These are phyloP conservation scores for Gentiana dahurica DNA, from an alignment of 257 asterid species.

Conservation along the genomic window DNA sequence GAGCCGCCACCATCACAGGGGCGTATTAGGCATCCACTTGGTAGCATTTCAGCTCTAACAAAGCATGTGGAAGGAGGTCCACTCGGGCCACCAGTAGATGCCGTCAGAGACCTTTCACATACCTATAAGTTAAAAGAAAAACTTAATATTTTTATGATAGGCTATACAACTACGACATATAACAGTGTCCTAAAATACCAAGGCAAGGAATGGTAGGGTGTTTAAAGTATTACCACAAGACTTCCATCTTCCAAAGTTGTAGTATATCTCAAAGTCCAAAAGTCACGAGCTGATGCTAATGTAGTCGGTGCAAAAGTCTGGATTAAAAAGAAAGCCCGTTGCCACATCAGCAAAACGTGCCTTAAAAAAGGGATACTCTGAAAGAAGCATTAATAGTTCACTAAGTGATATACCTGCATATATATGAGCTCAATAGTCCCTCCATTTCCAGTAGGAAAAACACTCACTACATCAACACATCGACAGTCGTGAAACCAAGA, in stretches of 20 bases:
- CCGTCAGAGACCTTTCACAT: slow-evolving; percentile 83
- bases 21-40: slow-evolving; percentile 82
- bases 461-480: slow-evolving; percentile 55
- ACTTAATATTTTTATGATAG: background rate
- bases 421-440: slow-evolving; percentile 87
- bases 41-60: slow-evolving; percentile 82
- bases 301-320: slow-evolving; percentile 93
- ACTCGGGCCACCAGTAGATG: slow-evolving; percentile 76
- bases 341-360: no score
- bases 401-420: slow-evolving; percentile 49
- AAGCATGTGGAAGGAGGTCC: slow-evolving; percentile 74
- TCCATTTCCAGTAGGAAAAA: slow-evolving; percentile 83
- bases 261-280: slow-evolving; percentile 81
- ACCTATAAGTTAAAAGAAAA: slow-evolving; percentile 30
- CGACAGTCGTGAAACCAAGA: slow-evolving; percentile 96
- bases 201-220: no score
- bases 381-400: background rate
- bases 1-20: slow-evolving; percentile 99
- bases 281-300: slow-evolving; percentile 90
- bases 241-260: slow-evolving; percentile 87
- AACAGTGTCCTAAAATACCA: no score
- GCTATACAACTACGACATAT: no score
- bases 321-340: slow-evolving; percentile 2
- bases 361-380: background rate
- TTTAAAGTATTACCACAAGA: slow-evolving; percentile 52